Percentiles rank a stretch among this genome's conserved stretches.
Evolutionary conservation across 208 protist genomes (phyloP).

Genomic region (Crithidia sp.): DNA sequence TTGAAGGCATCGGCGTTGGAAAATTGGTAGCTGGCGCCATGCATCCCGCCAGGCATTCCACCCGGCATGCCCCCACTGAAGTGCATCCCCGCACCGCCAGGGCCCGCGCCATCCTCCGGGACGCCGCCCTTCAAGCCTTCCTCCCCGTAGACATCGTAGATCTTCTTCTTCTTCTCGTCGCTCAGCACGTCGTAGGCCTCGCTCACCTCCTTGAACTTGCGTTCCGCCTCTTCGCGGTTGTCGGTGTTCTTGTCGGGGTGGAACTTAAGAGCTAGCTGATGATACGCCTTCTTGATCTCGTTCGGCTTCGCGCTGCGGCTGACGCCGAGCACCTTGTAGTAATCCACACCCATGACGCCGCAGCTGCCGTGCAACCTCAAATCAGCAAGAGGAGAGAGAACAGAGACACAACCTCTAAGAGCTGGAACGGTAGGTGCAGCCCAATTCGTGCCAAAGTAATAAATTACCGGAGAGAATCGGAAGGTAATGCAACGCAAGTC

Average conservation of each 20-base stretch:
- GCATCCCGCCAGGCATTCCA: slow-evolving; percentile 21
- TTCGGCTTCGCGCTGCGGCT: slow-evolving; percentile 62
- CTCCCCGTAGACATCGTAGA: slow-evolving; percentile 98
- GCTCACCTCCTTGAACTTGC: slow-evolving; percentile 94
- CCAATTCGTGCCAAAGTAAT: too few species aligned
- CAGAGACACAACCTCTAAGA: neutral
- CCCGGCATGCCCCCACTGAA: slow-evolving; percentile 71
- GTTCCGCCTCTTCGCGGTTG: slow-evolving; percentile 83
- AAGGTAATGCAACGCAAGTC: too few species aligned
- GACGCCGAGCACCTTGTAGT: slow-evolving; percentile 90
- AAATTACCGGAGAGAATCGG: too few species aligned
- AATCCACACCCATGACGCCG: slow-evolving; percentile 69
- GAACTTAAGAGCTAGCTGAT: slow-evolving; percentile 91
- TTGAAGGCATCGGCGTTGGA: slow-evolving; percentile 85
- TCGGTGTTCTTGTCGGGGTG: slow-evolving; percentile 94
- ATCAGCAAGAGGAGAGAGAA: slow-evolving; percentile 11
- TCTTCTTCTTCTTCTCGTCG: slow-evolving; percentile 95
- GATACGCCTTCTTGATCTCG: slow-evolving; percentile 93
- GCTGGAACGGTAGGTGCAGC: too few species aligned
- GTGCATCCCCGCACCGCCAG: slow-evolving; percentile 65
- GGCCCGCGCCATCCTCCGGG: slow-evolving; percentile 52
- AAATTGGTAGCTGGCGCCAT: slow-evolving; percentile 60
- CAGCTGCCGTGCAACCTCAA: neutral
- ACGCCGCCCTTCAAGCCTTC: slow-evolving; percentile 94
- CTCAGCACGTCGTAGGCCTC: slow-evolving; percentile 98